A percentile compares a stretch with the other conserved stretches of the same genome.
Conservation (phyloP, 352 stramenopile species). For the Poterioochromonas sp. region DNA sequence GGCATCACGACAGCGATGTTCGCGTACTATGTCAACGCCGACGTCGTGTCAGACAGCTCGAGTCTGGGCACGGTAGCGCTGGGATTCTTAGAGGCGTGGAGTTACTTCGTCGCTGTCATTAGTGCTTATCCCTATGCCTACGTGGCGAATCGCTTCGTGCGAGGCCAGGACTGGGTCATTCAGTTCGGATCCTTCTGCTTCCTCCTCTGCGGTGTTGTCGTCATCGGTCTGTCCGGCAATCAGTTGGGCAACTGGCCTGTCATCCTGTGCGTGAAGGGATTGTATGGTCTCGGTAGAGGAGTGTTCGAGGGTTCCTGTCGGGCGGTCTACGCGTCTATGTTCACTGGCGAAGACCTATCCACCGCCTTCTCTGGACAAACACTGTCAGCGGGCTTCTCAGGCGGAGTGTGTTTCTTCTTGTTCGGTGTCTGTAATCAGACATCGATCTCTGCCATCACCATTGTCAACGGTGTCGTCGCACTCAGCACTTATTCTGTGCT, state of each 20-base stretch:
- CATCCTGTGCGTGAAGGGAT: neutral
- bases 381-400: neutral
- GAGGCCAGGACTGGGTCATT: constrained; percentile 8
- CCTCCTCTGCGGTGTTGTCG: neutral
- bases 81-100: neutral
- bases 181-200: constrained; percentile 13
- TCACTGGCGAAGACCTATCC: neutral
- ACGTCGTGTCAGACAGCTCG: neutral
- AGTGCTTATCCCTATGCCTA: constrained; percentile 12
- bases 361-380: constrained; percentile 17
- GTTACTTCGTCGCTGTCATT: constrained; percentile 9
- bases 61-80: neutral
- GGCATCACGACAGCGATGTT: constrained; percentile 24
- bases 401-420: constrained; percentile 9
- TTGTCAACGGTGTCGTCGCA: neutral
- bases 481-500: neutral
- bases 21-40: constrained; percentile 3
- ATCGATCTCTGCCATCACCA: neutral
- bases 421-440: neutral
- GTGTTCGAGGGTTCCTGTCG: constrained; percentile 20
- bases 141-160: neutral
- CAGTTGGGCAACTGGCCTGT: neutral
- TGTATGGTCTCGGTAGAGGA: constrained; percentile 9
- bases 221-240: neutral
- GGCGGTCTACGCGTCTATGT: constrained; percentile 8